Evolutionary conservation across 768 basidiomycete genomes (phyloP).

Genomic region (Boletus tomentosulus): DNA sequence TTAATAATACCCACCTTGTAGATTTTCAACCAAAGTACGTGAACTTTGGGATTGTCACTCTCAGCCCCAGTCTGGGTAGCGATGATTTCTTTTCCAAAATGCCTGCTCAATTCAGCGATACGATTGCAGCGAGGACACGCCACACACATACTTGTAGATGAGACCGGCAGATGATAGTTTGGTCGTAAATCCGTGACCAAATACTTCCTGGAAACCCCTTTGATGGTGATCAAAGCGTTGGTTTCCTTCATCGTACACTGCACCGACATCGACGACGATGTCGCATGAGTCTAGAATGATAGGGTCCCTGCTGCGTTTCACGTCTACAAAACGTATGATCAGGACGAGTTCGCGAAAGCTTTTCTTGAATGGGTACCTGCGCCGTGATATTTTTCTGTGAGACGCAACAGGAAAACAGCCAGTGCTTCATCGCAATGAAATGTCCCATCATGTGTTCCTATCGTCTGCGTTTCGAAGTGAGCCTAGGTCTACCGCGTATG

Average conservation of each 20-base stretch:
- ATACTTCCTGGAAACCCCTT: conserved; percentile 84
- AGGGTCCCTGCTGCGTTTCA: conserved; percentile 75
- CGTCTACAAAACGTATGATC: conserved; percentile 35
- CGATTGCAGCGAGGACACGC: background rate
- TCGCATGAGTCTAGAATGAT: conserved; percentile 72
- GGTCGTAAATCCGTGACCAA: conserved; percentile 82
- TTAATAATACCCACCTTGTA: conserved; percentile 57
- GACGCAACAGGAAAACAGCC: conserved; percentile 83
- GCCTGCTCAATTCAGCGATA: conserved; percentile 41
- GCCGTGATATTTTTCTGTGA: conserved; percentile 68
- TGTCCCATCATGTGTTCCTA: conserved; percentile 93
- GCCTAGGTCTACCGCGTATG: background rate
- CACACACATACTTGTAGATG: conserved; percentile 82
- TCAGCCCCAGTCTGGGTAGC: conserved; percentile 51
- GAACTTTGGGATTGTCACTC: conserved; percentile 57
- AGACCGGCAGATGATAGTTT: conserved; percentile 92
- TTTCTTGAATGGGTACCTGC: conserved; percentile 49
- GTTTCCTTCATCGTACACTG: conserved; percentile 75
- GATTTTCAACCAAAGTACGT: conserved; percentile 79
- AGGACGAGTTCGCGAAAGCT: background rate
- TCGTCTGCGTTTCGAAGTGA: conserved; percentile 44
- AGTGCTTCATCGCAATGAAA: conserved; percentile 98
- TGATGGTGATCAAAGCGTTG: conserved; percentile 96
- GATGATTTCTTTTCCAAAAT: conserved; percentile 87
- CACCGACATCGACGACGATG: conserved; percentile 96